A percentile compares a stretch with the other conserved stretches of the same genome.
Conservation (phyloP, 1,284 basidiomycete genomes). For the Xerocomus nothofagi region DNA sequence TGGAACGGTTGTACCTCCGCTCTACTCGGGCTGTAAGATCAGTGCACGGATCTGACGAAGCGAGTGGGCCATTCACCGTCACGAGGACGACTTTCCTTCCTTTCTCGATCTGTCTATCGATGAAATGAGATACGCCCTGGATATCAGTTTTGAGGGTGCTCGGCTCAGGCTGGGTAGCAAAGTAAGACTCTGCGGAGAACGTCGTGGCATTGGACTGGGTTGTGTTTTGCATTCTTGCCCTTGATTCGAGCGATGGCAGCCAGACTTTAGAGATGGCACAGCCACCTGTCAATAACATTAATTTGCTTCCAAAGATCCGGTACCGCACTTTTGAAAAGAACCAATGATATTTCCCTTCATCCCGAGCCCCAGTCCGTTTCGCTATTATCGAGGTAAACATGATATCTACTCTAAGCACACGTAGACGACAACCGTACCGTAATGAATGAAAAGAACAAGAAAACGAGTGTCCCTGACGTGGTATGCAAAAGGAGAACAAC, state of each 20-base stretch:
- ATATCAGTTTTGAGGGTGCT: slow-evolving; percentile 66
- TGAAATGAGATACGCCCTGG: slow-evolving; percentile 63
- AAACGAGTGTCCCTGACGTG: too few species aligned
- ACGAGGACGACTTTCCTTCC: slow-evolving; percentile 87
- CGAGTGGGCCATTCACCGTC: slow-evolving; percentile 64
- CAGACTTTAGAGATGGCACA: slow-evolving; percentile 7
- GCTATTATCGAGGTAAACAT: too few species aligned
- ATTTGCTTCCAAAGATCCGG: too few species aligned
- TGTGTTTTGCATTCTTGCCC: slow-evolving; percentile 18
- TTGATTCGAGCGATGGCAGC: background rate
- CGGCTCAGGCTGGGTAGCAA: slow-evolving; percentile 80
- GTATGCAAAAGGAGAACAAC: background rate
- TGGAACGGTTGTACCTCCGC: slow-evolving; percentile 94
- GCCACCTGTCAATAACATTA: too few species aligned
- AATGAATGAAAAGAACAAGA: too few species aligned
- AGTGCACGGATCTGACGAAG: slow-evolving; percentile 8
- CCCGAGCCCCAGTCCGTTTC: too few species aligned
- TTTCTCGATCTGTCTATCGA: slow-evolving; percentile 62
- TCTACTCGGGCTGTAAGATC: slow-evolving; percentile 48
- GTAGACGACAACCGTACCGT: too few species aligned
- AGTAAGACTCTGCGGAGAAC: slow-evolving; percentile 87
- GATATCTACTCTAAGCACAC: too few species aligned
- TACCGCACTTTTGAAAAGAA: too few species aligned
- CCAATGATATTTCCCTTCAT: too few species aligned
- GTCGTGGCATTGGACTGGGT: slow-evolving; percentile 16